Base-by-base conservation (phyloP, 805 yeast species). In the Peterozyma toletana region DNA sequence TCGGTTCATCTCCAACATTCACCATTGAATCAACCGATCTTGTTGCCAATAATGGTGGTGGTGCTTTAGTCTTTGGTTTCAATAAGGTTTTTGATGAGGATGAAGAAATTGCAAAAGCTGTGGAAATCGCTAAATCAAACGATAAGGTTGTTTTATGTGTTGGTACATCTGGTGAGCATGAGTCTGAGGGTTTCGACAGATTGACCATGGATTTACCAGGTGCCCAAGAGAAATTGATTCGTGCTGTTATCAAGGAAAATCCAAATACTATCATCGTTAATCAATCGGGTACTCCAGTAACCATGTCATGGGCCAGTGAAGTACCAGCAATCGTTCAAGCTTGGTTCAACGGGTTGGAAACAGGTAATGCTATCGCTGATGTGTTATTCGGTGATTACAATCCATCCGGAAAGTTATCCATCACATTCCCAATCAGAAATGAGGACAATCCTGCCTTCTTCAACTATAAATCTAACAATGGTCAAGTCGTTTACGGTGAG, bases 281-380 rank as follows among this genome's bases (percentile, higher is more conserved):
- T 51, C 82, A 78, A 53, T 68, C 78, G 3, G 85, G 85, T 40
- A 71, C 82, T 15, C 84, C 85, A 0, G 80, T 78, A 9, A 68
- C 74, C 34, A 57, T 79, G 64, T 82, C 82, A 27, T 77, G 81
- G 80, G 46, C 60, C 9, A 48, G 51, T 9, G 53, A 67, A 33
- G 74, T 66, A 17, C 64, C 65, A 35, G 70, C 71, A 2, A 42
- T 76, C 14, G 57, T 77, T 5, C 79, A 76, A 39, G 77, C 78
- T 10, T 75, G 78, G 71, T 77, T 68, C 53, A 77, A 77, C 49
- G 85, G 84, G 44, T 68, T 67, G 47, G 83, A 78, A 51, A 55
- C 66, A 36, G 83, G 84, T 46, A 77, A 74, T 50, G 73, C 77
- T 13, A 64, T 78, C 54, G 83, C 82, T 3, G 83, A 78, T 58